Conservation (phyloP, 2,329 filamentous ascomycete species). For the Phyllosticta citriasiana region DNA sequence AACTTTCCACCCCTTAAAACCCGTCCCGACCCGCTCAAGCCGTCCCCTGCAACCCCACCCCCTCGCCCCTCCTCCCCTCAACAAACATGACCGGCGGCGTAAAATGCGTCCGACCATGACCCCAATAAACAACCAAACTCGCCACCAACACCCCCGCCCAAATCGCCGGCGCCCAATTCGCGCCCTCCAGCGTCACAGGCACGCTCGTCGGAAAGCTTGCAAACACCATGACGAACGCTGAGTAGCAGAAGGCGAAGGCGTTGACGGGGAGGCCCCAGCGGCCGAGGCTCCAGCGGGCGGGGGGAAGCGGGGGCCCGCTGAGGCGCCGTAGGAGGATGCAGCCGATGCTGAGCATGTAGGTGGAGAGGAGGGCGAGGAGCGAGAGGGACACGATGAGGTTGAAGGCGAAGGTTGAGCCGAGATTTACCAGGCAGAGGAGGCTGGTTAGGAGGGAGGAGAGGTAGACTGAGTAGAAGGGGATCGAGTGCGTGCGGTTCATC, state of each 20-base stretch:
- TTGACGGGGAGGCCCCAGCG: slow-evolving; percentile 9
- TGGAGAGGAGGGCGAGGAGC: slow-evolving; percentile 10
- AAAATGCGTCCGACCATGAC: slow-evolving; percentile 11
- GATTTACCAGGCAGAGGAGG: slow-evolving; percentile 36
- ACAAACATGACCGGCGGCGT: slow-evolving; percentile 13
- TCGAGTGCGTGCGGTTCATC: slow-evolving; percentile 11
- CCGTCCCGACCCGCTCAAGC: neutral
- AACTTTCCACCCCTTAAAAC: no score
- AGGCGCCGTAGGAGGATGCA: slow-evolving; percentile 11
- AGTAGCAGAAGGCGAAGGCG: slow-evolving; percentile 10
- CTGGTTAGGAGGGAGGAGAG: slow-evolving; percentile 16
- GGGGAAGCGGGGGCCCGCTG: neutral
- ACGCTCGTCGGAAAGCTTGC: slow-evolving; percentile 4
- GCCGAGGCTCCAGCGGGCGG: slow-evolving; percentile 11
- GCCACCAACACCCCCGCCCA: slow-evolving; percentile 8
- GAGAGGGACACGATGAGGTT: slow-evolving; percentile 21
- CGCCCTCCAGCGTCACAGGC: slow-evolving; percentile 4
- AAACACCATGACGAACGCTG: slow-evolving; percentile 10
- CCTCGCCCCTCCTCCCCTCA: slow-evolving; percentile 5
- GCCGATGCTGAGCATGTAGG: slow-evolving; percentile 13
- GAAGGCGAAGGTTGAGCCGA: slow-evolving; percentile 34
- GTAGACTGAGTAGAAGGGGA: slow-evolving; percentile 13
- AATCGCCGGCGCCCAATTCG: slow-evolving; percentile 13
- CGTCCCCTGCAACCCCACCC: slow-evolving; percentile 7
- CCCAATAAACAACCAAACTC: neutral